Conservation (phyloP, 768 basidiomycete genomes). For the Trametes villosa region DNA sequence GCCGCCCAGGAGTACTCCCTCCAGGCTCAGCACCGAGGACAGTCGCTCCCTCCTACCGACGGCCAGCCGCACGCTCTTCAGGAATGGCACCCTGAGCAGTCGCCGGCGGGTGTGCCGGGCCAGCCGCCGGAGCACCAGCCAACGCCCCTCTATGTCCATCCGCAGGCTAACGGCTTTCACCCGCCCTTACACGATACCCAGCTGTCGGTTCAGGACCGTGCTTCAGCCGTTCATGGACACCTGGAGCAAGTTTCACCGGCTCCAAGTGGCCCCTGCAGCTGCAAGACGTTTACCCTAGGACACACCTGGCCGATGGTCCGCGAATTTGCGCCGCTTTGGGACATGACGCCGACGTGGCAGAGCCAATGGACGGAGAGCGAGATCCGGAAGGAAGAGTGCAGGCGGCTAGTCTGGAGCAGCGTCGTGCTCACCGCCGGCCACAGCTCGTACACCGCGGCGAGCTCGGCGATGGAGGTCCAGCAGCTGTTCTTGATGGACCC, state of each 20-base stretch:
- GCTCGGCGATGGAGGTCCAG: slow-evolving; percentile 27
- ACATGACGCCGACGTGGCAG: slow-evolving; percentile 67
- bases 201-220: neutral
- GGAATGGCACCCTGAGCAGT: slow-evolving; percentile 1
- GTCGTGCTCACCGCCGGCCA: slow-evolving; percentile 67
- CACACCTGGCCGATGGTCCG: slow-evolving; percentile 52
- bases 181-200: neutral
- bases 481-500: slow-evolving; percentile 57
- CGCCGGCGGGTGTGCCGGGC: neutral
- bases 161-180: neutral
- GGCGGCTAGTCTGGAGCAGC: slow-evolving; percentile 75
- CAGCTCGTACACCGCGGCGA: slow-evolving; percentile 59
- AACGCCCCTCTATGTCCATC: neutral
- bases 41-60: neutral
- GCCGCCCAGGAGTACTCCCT: neutral
- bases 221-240: neutral
- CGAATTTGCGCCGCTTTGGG: slow-evolving; percentile 66
- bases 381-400: slow-evolving; percentile 70
- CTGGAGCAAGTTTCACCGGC: neutral
- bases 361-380: slow-evolving; percentile 52
- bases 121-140: neutral
- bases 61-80: neutral
- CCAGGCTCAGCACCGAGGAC: neutral
- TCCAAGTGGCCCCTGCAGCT: slow-evolving; percentile 22
- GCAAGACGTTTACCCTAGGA: slow-evolving; percentile 51